Evolutionary conservation across 257 asterid genomes (phyloP), one percentile per base, ranked within the genome.

Genomic region (Plectranthus barbatus): DNA sequence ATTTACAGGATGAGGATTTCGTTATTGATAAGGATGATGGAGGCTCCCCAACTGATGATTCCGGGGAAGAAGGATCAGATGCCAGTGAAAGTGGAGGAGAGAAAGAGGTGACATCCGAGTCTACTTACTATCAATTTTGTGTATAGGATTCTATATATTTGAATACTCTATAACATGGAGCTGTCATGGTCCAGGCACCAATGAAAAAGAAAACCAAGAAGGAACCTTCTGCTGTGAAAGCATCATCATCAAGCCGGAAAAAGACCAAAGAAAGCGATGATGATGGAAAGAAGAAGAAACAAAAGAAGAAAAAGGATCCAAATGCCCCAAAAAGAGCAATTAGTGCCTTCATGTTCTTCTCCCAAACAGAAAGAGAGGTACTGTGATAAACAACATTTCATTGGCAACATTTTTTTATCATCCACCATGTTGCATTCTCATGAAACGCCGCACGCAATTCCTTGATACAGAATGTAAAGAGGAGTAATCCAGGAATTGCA

Each of bases 41-140:
- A 57, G 99, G 97, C 60, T 92, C 99, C 65, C 94, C 98, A 0
- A 89, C 97, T 46, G 98, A 91, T 81, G 95, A 86, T 78, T 91
- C 96, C 21, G 97, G 96, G 54, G 95, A 60, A 71, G 95, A 74
- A 33, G 95, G 56, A 39, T 85, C 95, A 69, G 95, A 90, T 79
- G 97, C 66, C 62, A 83, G 87, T 72, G 84, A 54, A 36, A 80
- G 79, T 52, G 95, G 87, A 60, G 83, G 60, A 55, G 92, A 79
- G 70, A 72, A 69, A 56, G 94, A 84, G 84, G 97, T 87, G 11
- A 23, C 14, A n/a, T 26, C 31, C 17, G 21, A 33, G 21, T 52
- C 14, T 26, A 31, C 26, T 58, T 26, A 18, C 40, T 33, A 29
- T 34, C 7, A 3, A 9, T 6, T 1, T 71, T 42, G n/a, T n/a